Base-by-base conservation (phyloP, 805 yeast species). In the Pichia thaimueangensis region DNA sequence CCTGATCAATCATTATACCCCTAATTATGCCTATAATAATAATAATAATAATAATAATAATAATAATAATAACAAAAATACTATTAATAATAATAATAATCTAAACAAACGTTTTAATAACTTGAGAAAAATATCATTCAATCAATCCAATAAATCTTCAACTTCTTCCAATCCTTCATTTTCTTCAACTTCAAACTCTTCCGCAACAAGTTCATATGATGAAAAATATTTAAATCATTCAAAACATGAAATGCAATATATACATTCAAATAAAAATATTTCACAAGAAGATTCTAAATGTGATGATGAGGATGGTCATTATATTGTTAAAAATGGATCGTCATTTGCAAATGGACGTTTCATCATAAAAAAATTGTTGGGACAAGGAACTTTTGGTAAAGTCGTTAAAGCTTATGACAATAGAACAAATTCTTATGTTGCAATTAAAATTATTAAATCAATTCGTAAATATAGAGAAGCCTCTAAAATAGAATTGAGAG, bases 391-490 rank as follows among this genome's bases (percentile, higher is more conserved):
- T 1, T 87, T 86, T 66, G 96, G 96, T 12, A 87, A 85, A 56
- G 96, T 88, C 6, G 82, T 84, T 30, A 79, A 82, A 45, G 93
- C 94, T n/a, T 72, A 71, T 51, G 97, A 93, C 58, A 67, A 71
- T 41, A 63, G 69, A 16, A 69, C 75, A 35, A 67, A 77, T 23
- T 69, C 72, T 41, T 69, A 70, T 45, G 93, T 87, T 35, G 99
- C 99, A 2, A 83, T 93, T 47, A 93, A 93, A 61, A 85, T 93
- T 47, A 93, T 93, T 39, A 72, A 95, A 45, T 86, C 96, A 17
- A 83, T 93, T 20, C 95, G 88, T 20, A 86, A 94, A 66, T 93
- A 93, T 62, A 73, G 97, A 42, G 97, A 89, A 57, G 98, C 98
- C 3, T 86, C 96, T 12, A 86, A 83, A 62, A 87, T 89, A 43